Percentiles rank a stretch among this genome's conserved stretches.
Evolutionary conservation across 352 stramenopile species (phyloP).

Genomic region (Pythium brachiatum): DNA sequence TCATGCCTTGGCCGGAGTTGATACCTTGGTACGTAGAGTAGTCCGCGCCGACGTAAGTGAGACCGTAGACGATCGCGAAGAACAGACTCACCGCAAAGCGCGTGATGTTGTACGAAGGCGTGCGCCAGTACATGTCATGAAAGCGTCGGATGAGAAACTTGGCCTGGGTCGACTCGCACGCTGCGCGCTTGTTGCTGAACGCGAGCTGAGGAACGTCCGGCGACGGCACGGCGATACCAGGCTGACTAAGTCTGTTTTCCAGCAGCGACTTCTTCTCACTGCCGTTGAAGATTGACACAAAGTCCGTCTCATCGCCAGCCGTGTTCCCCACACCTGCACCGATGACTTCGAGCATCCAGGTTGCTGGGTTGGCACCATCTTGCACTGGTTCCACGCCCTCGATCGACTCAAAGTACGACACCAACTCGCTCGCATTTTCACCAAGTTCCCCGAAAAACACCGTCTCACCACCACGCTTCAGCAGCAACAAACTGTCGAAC

Average conservation of each 20-base stretch:
- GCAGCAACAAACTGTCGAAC: constrained; percentile 27
- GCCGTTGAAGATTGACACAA: constrained; percentile 8
- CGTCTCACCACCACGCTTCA: constrained; percentile 26
- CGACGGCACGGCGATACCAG: constrained; percentile 5
- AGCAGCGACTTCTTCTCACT: constrained; percentile 5
- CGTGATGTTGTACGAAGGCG: constrained; percentile 70
- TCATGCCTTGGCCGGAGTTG: constrained; percentile 65
- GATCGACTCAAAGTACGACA: constrained; percentile 54
- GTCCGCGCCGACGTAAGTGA: constrained; percentile 43
- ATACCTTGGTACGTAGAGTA: constrained; percentile 50
- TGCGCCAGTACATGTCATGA: constrained; percentile 26
- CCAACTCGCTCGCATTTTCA: constrained; percentile 24
- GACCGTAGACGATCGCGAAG: constrained; percentile 60
- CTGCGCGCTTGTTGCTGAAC: constrained; percentile 22
- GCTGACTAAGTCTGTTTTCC: neutral
- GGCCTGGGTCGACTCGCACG: constrained; percentile 9
- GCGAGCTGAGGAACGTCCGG: constrained; percentile 3
- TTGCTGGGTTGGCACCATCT: constrained; percentile 37
- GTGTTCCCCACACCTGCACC: constrained; percentile 47
- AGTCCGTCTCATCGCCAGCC: neutral
- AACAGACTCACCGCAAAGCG: constrained; percentile 53
- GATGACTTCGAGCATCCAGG: constrained; percentile 42
- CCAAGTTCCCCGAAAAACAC: constrained; percentile 27
- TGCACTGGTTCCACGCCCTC: constrained; percentile 33
- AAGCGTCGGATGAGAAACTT: constrained; percentile 21